Evolutionary conservation across 1,284 basidiomycete genomes (phyloP), one percentile per base, ranked within the genome.

Genomic region (Sphaerobolus stellatus): DNA sequence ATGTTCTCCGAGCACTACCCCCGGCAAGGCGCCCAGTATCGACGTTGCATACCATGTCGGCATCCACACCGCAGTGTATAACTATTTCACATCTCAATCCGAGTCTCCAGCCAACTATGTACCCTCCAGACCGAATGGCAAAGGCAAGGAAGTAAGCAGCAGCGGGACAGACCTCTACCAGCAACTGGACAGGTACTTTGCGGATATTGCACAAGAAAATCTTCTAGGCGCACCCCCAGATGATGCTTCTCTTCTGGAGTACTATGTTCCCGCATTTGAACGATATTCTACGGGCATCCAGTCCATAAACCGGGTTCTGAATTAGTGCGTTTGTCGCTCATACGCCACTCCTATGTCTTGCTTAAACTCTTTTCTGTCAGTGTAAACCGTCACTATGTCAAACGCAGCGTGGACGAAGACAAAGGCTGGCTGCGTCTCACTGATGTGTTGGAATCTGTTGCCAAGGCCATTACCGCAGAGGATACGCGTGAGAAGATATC

Each of bases 361-460:
- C 25, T 50, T 27, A 50, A 16, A 4, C 34, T n/a, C 22, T 27
- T 22, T 16, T 13, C 33, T 24, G 20, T 28, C 25, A 52, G 50
- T 66, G 79, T 90, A 50, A 89, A 90, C 68, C 79, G 87, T 22
- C 86, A 89, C 68, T 87, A 86, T 63, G 86, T 90, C 61, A 86
- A 84, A 66, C 82, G 85, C 24, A 83, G 84, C 43, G 74, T 85
- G 7, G 86, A 89, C 67, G 86, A 90, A 68, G 88, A 88, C 67
- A 80, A 75, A 58, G 86, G 88, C 31, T 90, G 87, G 87, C 74
- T 90, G 44, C 78, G 83, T 28, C 71, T 88, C 43, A 73, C 73
- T 45, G 86, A 89, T 64, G 77, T 86, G 6, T 68, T 88, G 54
- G 79, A 84, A 63, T 77, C 79, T n/a, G 78, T 85, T 48, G 78